Evolutionary conservation across 352 stramenopile genomes (phyloP), one percentile per base, ranked within the genome.

Genomic region (Pythium myriotylum): DNA sequence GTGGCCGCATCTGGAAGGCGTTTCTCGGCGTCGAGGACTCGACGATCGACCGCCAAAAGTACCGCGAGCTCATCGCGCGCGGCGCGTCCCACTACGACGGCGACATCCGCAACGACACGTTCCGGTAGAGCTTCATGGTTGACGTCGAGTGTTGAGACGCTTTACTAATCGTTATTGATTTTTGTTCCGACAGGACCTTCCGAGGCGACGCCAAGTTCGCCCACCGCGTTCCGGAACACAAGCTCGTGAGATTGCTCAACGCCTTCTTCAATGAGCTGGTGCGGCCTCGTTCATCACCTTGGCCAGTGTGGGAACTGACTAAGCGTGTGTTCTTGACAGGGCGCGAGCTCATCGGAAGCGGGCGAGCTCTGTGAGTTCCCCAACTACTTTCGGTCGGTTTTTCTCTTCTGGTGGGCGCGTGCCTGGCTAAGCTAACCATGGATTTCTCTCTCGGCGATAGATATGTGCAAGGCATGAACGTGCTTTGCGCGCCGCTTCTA

Each of bases 381-480:
- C 2, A 46, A 70, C 35, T 65, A 70, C 51, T 60, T 70, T 43
- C 50, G 64, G 57, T 67, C 33, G 17, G 54, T 48, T 13, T 41
- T 54, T n/a, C 4, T 41, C 10, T 40, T 37, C n/a, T 48, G 20
- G 33, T 9, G 10, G 20, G 4, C 23, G 20, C 13, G 22, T 22
- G n/a, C 5, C 29, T n/a, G n/a, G 29, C 10, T 35, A 19, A 17
- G n/a, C 23, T 43, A 6, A 24, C 40, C 26, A 27, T 33, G 3
- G 29, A 43, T 35, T 29, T 35, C 16, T 37, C 1, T n/a, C 29
- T 10, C 10, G 4, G 29, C 10, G 29, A 24, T 24, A 72, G 64
- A 46, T 97, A 97, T 59, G 91, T 97, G n/a, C 91, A 97, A 65
- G 91, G 91, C 41, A 97, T 97, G 88, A 97, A 96, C 60, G 79